Percentiles rank a stretch among this genome's conserved stretches.
These are phyloP conservation scores for Thelephora terrestris DNA, from an alignment of 1,284 basidiomycete species.

Conservation along the genomic window DNA sequence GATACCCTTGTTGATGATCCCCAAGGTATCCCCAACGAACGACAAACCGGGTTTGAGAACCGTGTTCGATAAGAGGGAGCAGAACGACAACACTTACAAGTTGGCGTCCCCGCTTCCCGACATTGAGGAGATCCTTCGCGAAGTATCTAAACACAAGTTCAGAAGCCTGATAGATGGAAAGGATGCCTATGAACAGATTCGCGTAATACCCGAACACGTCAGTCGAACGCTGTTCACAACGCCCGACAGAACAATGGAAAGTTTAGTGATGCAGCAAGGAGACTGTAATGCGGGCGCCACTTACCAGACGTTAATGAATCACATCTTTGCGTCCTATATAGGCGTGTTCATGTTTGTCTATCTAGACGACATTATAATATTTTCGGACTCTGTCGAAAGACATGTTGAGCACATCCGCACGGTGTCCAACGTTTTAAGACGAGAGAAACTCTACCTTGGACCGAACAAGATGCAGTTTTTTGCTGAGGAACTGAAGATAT, in stretches of 20 bases:
- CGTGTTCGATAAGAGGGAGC: slow-evolving; percentile 21
- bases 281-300: too few relatives aligned
- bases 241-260: slow-evolving; percentile 26
- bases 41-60: slow-evolving; percentile 18
- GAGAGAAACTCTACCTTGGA: too few relatives aligned
- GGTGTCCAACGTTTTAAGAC: too few relatives aligned
- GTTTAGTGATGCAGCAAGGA: slow-evolving; percentile 27
- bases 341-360: slow-evolving; percentile 17
- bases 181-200: too few relatives aligned
- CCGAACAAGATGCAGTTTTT: too few relatives aligned
- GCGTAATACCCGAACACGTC: too few relatives aligned
- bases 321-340: slow-evolving; percentile 20
- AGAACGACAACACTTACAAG: slow-evolving; percentile 27
- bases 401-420: too few relatives aligned
- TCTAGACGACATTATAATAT: slow-evolving; percentile 11
- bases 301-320: slow-evolving; percentile 26
- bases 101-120: slow-evolving; percentile 23
- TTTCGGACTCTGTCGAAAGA: slow-evolving; percentile 7
- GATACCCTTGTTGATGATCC: slow-evolving; percentile 26
- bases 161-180: slow-evolving; percentile 11
- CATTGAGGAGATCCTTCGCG: too few relatives aligned
- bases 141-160: slow-evolving; percentile 6
- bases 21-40: slow-evolving; percentile 17
- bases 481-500: too few relatives aligned
- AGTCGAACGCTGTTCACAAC: too few relatives aligned